Conservation (phyloP, 139 green algal species). For the Micractinium conductrix region DNA sequence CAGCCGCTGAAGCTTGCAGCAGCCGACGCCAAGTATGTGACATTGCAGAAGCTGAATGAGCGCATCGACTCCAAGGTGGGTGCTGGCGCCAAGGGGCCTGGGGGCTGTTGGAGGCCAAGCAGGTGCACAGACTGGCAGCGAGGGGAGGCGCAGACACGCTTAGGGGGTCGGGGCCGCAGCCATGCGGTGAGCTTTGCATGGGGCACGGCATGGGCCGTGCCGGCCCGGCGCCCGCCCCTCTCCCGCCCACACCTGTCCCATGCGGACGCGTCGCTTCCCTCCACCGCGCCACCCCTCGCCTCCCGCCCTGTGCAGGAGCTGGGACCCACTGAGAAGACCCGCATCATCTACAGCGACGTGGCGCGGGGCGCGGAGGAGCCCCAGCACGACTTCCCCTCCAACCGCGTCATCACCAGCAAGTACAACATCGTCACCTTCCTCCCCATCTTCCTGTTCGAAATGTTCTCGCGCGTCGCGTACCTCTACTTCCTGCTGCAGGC, state of each 20-base stretch:
- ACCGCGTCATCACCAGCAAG: constrained; percentile 78
- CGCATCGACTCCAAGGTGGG: neutral
- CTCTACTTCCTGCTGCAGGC: constrained; percentile 83
- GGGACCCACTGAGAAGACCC: neutral
- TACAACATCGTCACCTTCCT: constrained; percentile 86
- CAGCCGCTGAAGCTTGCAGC: constrained; percentile 36
- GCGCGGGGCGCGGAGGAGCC: neutral
- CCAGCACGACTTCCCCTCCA: constrained; percentile 46
- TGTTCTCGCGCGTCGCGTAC: constrained; percentile 83
- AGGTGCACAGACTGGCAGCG: too few species aligned
- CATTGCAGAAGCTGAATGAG: constrained; percentile 10
- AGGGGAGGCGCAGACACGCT: too few species aligned
- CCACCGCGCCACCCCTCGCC: too few species aligned
- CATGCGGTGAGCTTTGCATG: too few species aligned
- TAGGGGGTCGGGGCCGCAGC: too few species aligned
- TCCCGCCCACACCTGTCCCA: too few species aligned
- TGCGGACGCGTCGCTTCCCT: too few species aligned
- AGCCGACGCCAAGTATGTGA: constrained; percentile 22
- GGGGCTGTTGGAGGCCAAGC: too few species aligned
- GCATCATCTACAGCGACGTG: constrained; percentile 33
- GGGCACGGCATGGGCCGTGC: too few species aligned
- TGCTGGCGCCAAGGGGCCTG: too few species aligned
- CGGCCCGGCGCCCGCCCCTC: too few species aligned
- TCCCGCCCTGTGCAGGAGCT: neutral
- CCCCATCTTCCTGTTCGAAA: constrained; percentile 80